A percentile compares a stretch with the other conserved stretches of the same genome.
These are phyloP conservation scores for Pestalotiopsis sp. DNA, from an alignment of 2,329 filamentous ascomycete species.

Conservation along the genomic window DNA sequence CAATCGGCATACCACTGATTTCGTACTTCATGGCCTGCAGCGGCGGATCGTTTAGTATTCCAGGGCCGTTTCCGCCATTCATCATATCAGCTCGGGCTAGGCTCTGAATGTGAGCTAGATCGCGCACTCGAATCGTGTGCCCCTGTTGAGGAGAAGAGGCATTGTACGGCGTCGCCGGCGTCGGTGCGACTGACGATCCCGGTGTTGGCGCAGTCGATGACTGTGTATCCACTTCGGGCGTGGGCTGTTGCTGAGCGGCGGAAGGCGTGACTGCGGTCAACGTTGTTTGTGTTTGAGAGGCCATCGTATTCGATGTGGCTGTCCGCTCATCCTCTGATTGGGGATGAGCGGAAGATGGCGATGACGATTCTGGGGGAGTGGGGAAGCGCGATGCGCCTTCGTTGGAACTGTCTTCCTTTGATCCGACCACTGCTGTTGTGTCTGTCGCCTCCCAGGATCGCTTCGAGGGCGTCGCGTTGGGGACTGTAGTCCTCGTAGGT, in stretches of 20 bases:
- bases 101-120: constrained; percentile 87
- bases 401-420: constrained; percentile 32
- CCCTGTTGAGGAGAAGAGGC: constrained; percentile 44
- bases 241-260: constrained; percentile 30
- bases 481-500: constrained; percentile 23
- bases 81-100: constrained; percentile 80
- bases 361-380: constrained; percentile 58
- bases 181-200: constrained; percentile 10
- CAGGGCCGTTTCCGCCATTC: constrained; percentile 48
- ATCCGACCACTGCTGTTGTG: constrained; percentile 11
- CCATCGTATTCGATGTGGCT: constrained; percentile 48
- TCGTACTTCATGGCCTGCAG: constrained; percentile 74
- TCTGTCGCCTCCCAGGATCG: constrained; percentile 32
- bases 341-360: constrained; percentile 40
- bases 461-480: constrained; percentile 30
- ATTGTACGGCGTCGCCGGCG: constrained; percentile 34
- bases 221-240: constrained; percentile 28
- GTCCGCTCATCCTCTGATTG: constrained; percentile 43
- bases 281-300: constrained; percentile 40
- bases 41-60: constrained; percentile 53
- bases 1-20: constrained; percentile 96
- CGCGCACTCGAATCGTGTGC: constrained; percentile 76
- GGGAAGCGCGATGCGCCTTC: constrained; percentile 52
- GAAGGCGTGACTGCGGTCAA: constrained; percentile 25
- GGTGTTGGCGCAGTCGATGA: constrained; percentile 24